phyloP scores from a whole-genome alignment of 1,284 basidiomycete genomes.

The Cutaneotrichosporon arboriforme region DNA sequence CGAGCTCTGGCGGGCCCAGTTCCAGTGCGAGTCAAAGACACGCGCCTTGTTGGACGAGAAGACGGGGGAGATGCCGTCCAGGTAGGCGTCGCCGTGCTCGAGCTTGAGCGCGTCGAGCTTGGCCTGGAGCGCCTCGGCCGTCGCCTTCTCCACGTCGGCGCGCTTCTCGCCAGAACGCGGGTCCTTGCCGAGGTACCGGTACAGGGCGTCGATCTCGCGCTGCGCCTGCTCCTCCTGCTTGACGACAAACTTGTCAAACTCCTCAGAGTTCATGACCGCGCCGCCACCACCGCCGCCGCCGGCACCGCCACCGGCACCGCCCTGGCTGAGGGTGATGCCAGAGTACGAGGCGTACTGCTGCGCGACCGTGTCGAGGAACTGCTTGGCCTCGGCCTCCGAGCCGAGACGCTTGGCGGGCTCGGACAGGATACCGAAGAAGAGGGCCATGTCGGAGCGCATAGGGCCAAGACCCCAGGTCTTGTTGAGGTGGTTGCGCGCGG shows the following conservation, averaged over 20 bases:
- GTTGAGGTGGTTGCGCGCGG: slow-evolving; percentile 81
- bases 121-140: slow-evolving; percentile 63
- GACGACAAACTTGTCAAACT: slow-evolving; percentile 91
- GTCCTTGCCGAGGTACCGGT: slow-evolving; percentile 92
- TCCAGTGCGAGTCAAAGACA: slow-evolving; percentile 97
- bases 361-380: slow-evolving; percentile 85
- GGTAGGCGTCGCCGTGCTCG: slow-evolving; percentile 81
- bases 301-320: slow-evolving; percentile 58
- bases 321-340: slow-evolving; percentile 73
- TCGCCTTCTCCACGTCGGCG: slow-evolving; percentile 72
- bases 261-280: slow-evolving; percentile 91
- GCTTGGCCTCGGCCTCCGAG: slow-evolving; percentile 85
- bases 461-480: slow-evolving; percentile 93
- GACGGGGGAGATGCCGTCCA: slow-evolving; percentile 87
- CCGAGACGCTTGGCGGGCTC: slow-evolving; percentile 91
- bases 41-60: slow-evolving; percentile 95
- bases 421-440: slow-evolving; percentile 82
- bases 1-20: slow-evolving; percentile 96
- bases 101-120: slow-evolving; percentile 72
- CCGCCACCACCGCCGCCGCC: slow-evolving; percentile 62
- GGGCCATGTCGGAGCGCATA: slow-evolving; percentile 79
- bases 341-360: slow-evolving; percentile 77
- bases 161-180: slow-evolving; percentile 84
- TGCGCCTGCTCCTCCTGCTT: slow-evolving; percentile 88
- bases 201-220: slow-evolving; percentile 90